Conservation (phyloP, 2,329 filamentous ascomycete species). For the Penicillium sp. region DNA sequence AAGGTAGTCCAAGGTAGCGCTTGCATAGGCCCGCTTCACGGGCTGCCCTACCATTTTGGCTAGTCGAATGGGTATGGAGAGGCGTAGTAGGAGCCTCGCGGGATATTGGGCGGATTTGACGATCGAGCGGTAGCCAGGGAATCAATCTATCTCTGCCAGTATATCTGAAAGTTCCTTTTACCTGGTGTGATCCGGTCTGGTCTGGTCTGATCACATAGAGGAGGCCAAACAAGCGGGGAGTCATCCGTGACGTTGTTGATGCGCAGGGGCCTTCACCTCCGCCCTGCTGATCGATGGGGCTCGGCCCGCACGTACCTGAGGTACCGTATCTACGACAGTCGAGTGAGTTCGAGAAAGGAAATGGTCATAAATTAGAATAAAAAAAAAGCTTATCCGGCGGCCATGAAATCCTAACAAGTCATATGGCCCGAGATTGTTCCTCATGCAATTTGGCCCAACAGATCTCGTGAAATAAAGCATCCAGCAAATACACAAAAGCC, state of each 20-base stretch:
- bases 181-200: neutral
- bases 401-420: conserved; percentile 5
- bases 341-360: neutral
- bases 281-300: neutral
- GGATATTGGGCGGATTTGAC: neutral
- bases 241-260: neutral
- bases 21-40: conserved; percentile 9
- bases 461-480: conserved; percentile 8
- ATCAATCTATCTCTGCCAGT: too few relatives aligned
- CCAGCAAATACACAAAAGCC: neutral
- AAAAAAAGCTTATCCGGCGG: conserved; percentile 6
- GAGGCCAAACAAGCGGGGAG: neutral
- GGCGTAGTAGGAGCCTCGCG: neutral
- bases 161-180: too few relatives aligned
- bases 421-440: conserved; percentile 16
- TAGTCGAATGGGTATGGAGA: neutral
- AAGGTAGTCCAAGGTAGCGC: conserved; percentile 16
- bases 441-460: conserved; percentile 24
- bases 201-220: neutral
- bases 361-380: conserved; percentile 9
- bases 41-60: conserved; percentile 6
- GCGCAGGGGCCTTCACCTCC: neutral
- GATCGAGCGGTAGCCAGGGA: too few relatives aligned
- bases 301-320: too few relatives aligned
- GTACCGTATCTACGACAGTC: neutral